phyloP scores from a whole-genome alignment of 768 basidiomycete genomes.

The Leccinum subgranulosum region DNA sequence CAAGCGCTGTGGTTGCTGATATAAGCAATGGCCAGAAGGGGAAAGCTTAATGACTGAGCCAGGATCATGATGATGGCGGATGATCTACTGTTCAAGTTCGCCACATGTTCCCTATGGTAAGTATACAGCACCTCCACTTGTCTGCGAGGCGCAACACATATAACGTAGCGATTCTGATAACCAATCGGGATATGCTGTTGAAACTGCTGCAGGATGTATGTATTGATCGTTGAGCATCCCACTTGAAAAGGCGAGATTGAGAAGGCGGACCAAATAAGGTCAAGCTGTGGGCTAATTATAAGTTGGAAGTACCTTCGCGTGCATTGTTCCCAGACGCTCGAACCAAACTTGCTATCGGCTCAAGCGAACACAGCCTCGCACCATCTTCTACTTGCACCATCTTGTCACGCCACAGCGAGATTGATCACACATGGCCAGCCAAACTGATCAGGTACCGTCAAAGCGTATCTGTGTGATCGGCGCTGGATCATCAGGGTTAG shows the following conservation, averaged over 20 bases:
- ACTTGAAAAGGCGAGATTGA: not conserved
- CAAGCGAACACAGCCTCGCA: not conserved
- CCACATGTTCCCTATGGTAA: too few species aligned
- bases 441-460: slow-evolving; percentile 3
- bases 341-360: not conserved
- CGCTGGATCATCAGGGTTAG: slow-evolving; percentile 73
- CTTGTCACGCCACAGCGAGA: not conserved
- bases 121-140: not conserved
- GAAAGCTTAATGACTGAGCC: slow-evolving; percentile 5
- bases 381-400: not conserved
- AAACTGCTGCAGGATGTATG: not conserved
- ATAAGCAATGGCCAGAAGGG: slow-evolving; percentile 10
- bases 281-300: not conserved
- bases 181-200: too few species aligned
- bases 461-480: slow-evolving; percentile 68
- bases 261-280: not conserved
- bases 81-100: too few species aligned
- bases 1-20: slow-evolving; percentile 3
- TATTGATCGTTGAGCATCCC: not conserved
- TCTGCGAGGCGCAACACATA: not conserved
- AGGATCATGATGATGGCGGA: too few species aligned
- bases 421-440: slow-evolving; percentile 2
- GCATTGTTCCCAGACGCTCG: not conserved
- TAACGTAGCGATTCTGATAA: not conserved
- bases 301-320: not conserved